phyloP scores from a whole-genome alignment of 2,329 filamentous ascomycete genomes.

The Blastomyces gilchristii region DNA sequence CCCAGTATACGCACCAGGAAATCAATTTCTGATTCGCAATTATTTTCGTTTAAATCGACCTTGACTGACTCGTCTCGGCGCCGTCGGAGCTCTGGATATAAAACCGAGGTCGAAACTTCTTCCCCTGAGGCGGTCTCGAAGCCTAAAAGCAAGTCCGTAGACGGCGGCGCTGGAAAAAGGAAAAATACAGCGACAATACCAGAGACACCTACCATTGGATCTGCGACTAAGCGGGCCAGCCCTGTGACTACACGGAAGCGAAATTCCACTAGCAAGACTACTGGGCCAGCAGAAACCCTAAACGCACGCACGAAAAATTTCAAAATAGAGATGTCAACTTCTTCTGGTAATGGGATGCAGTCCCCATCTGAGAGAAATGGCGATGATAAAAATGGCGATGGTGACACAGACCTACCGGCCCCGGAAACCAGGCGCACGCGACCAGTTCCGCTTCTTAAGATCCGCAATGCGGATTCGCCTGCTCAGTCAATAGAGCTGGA shows the following conservation, averaged over 20 bases:
- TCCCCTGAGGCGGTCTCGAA: neutral
- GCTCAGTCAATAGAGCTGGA: slow-evolving; percentile 9
- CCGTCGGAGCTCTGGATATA: slow-evolving; percentile 4
- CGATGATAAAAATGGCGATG: neutral
- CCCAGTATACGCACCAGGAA: neutral
- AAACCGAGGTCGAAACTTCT: slow-evolving; percentile 1
- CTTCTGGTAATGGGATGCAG: neutral
- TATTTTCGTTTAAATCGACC: slow-evolving; percentile 6
- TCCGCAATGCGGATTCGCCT: slow-evolving; percentile 3
- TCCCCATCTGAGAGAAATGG: neutral
- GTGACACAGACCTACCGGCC: neutral
- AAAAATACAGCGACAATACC: neutral
- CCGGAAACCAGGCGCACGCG: neutral
- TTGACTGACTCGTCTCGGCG: slow-evolving; percentile 7
- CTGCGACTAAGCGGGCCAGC: neutral
- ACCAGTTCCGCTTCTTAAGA: neutral
- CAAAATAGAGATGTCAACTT: slow-evolving; percentile 2
- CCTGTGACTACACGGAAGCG: neutral
- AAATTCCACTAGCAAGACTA: neutral
- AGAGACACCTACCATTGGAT: neutral
- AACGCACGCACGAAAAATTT: neutral
- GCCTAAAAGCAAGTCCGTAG: neutral
- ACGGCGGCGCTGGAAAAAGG: neutral
- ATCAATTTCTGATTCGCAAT: neutral
- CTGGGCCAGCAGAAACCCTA: neutral